Base-by-base conservation (phyloP, 495 filamentous ascomycete genomes). In the Xylaria telfairii region DNA sequence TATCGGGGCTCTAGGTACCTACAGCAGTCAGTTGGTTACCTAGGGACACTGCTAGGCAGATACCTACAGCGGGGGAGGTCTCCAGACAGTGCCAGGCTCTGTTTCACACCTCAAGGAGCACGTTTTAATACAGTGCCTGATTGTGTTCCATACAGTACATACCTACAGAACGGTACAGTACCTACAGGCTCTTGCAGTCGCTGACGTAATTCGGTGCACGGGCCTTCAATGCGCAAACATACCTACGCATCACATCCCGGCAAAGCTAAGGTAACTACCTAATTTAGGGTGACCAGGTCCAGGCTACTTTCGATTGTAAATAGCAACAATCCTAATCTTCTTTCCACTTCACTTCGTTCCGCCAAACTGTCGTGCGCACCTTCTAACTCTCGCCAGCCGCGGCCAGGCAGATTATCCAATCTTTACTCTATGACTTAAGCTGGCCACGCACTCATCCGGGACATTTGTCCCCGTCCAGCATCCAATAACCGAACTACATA, bases 371-470 rank as follows among this genome's bases (percentile, higher is more conserved):
- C 70, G 0, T 15, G 37, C 61, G 15, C 26, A 30, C 7, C 28
- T 73, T 78, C 76, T 78, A 78, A 78, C 76, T 78, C 76, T 77
- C 47, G 74, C 75, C 76, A 75, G 75, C 73, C 61, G 49, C 61
- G 65, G 42, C 76, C 67, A 70, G 76, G 75, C 75, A 77, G 76
- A 78, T 78, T 78, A 78, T 78, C 75, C 76, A 65, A 71, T 78
- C 76, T 59, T 78, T 78, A 69, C 68, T 42, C 39, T 34, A 78
- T 78, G 76, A 56, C 71, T 75, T 54, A 21, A 71, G 68, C 73
- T 68, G 70, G 68, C 49, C 73, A 67, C 13, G 13, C 21, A 10
- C 57, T 69, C 17, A 30, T 59, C 49, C 28, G 72, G 75, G 76
- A 73, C 76, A 71, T n/a, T 34, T 56, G 72, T 76, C 74, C 74